A percentile compares a stretch with the other conserved stretches of the same genome.
phyloP scores from a whole-genome alignment of 2,329 filamentous ascomycete genomes.

The Pyricularia grisea region DNA sequence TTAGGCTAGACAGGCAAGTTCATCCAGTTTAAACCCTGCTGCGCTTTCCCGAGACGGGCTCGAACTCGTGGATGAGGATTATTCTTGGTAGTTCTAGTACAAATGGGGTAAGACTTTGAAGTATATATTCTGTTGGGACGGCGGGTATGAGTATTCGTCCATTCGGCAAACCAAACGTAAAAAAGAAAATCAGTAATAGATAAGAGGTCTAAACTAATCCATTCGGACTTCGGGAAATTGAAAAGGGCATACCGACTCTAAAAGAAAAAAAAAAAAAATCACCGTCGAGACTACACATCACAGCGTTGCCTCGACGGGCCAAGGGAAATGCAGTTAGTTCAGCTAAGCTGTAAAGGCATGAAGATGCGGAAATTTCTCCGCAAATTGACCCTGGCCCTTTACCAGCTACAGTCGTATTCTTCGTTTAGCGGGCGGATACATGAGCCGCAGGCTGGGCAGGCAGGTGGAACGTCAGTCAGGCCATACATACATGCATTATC shows the following conservation, averaged over 20 bases:
- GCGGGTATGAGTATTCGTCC: background rate
- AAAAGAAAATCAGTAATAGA: too few species aligned
- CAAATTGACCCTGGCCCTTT: background rate
- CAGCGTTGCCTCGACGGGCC: background rate
- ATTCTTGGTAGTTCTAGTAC: too few species aligned
- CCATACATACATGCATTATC: background rate
- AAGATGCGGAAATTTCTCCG: background rate
- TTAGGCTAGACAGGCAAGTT: background rate
- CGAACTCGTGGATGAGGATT: background rate
- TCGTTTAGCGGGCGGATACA: background rate
- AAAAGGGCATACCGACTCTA: too few species aligned
- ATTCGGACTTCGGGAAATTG: background rate
- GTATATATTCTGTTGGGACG: background rate
- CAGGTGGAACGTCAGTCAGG: background rate
- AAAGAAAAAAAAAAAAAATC: too few species aligned
- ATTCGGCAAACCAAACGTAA: background rate
- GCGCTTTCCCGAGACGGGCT: background rate
- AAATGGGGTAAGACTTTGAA: background rate
- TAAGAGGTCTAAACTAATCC: background rate
- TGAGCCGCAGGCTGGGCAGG: background rate
- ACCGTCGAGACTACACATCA: background rate
- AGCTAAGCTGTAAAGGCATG: background rate
- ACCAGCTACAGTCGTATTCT: background rate
- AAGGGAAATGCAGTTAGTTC: background rate
- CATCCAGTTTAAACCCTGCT: background rate